Evolutionary conservation across 768 basidiomycete genomes (phyloP).

Genomic region (Rhizopogon salebrosus): DNA sequence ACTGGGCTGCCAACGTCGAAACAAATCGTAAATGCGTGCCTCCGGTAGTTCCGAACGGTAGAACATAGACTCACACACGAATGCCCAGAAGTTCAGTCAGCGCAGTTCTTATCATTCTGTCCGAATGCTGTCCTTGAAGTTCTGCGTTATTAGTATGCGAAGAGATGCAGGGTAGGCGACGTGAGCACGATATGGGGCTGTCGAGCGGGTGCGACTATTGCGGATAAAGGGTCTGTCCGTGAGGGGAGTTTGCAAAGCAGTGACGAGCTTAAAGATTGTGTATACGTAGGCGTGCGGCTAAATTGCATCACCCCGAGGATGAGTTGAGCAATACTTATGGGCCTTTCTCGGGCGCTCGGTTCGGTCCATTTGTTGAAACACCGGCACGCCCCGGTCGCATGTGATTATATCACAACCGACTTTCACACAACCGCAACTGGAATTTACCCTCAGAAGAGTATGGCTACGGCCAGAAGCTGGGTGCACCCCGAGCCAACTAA

Average conservation of each 20-base stretch:
- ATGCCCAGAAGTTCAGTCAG: slow-evolving; percentile 65
- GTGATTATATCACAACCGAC: neutral
- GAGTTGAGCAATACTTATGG: too few relatives aligned
- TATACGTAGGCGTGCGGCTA: too few relatives aligned
- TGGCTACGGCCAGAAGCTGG: too few relatives aligned
- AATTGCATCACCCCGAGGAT: too few relatives aligned
- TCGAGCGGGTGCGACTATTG: neutral
- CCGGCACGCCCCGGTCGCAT: too few relatives aligned
- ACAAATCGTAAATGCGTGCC: neutral
- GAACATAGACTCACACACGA: slow-evolving; percentile 45
- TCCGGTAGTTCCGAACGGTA: neutral
- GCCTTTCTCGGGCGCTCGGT: neutral
- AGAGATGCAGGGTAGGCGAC: neutral
- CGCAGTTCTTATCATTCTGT: slow-evolving; percentile 41
- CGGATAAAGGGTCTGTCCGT: neutral
- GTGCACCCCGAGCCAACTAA: too few relatives aligned
- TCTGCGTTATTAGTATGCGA: neutral
- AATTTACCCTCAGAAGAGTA: too few relatives aligned
- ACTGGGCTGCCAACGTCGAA: slow-evolving; percentile 49
- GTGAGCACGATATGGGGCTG: neutral
- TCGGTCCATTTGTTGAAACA: too few relatives aligned
- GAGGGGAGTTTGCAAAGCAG: neutral
- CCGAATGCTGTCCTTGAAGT: neutral
- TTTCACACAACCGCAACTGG: neutral
- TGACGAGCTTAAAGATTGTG: neutral